Evolutionary conservation across 768 basidiomycete species (phyloP).

Genomic region (Termitomyces sp.): DNA sequence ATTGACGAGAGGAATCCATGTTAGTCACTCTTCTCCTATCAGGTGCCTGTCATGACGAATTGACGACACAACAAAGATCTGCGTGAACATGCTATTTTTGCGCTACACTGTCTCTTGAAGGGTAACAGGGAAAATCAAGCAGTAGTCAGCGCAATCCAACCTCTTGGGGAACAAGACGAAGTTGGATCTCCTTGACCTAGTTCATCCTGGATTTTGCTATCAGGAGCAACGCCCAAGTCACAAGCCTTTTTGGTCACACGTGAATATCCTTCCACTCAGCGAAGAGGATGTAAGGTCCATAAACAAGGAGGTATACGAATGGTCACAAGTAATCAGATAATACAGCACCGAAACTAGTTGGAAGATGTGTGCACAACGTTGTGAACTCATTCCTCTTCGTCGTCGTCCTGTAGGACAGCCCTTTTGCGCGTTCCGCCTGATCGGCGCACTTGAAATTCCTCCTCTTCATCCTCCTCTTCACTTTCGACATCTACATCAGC

Average conservation of each 20-base stretch:
- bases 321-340: background rate
- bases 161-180: slow-evolving; percentile 53
- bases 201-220: background rate
- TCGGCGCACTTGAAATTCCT: slow-evolving; percentile 62
- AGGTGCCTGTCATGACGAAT: slow-evolving; percentile 5
- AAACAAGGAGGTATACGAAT: background rate
- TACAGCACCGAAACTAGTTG: background rate
- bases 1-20: slow-evolving; percentile 91
- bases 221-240: no score
- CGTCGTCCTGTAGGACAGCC: slow-evolving; percentile 59
- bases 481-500: slow-evolving; percentile 23
- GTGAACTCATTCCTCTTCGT: slow-evolving; percentile 39
- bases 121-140: slow-evolving; percentile 77
- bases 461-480: slow-evolving; percentile 50
- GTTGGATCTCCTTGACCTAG: slow-evolving; percentile 30
- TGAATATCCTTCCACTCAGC: background rate
- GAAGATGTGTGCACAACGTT: background rate
- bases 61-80: slow-evolving; percentile 48
- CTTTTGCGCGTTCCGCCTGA: slow-evolving; percentile 50
- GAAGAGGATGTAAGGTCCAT: background rate
- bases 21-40: slow-evolving; percentile 37
- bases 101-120: slow-evolving; percentile 73
- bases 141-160: slow-evolving; percentile 69
- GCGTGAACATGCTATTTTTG: slow-evolving; percentile 87
- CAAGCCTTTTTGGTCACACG: background rate